phyloP scores from a whole-genome alignment of 805 yeast genomes.

The Huiozyma sinensis region DNA sequence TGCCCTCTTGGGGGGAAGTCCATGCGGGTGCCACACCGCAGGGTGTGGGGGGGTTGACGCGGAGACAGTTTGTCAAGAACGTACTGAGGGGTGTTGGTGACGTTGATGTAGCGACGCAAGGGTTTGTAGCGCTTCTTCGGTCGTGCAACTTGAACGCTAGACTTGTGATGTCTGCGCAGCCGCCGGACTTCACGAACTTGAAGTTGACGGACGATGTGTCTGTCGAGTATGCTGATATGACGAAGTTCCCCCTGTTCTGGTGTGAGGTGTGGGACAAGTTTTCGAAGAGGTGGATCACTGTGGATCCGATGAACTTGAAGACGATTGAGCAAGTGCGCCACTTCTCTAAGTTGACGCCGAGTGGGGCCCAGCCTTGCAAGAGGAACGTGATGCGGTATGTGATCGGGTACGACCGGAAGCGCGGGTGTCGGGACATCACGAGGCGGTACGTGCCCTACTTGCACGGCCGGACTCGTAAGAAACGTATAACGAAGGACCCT shows the following conservation, averaged over 20 bases:
- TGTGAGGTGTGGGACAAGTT: slow-evolving; percentile 84
- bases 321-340: slow-evolving; percentile 53
- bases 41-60: slow-evolving; percentile 21
- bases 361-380: slow-evolving; percentile 17
- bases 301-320: slow-evolving; percentile 66
- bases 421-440: slow-evolving; percentile 72
- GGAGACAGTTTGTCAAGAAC: slow-evolving; percentile 34
- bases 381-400: slow-evolving; percentile 59
- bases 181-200: slow-evolving; percentile 65
- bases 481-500: slow-evolving; percentile 52
- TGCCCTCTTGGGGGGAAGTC: slow-evolving; percentile 40
- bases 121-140: slow-evolving; percentile 68
- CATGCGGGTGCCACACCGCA: slow-evolving; percentile 2
- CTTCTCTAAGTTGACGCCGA: slow-evolving; percentile 58
- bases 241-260: slow-evolving; percentile 73
- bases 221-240: slow-evolving; percentile 5
- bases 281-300: slow-evolving; percentile 65
- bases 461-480: slow-evolving; percentile 67
- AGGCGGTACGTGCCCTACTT: slow-evolving; percentile 62
- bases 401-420: slow-evolving; percentile 59
- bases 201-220: slow-evolving; percentile 3
- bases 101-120: slow-evolving; percentile 74
- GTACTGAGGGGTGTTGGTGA: slow-evolving; percentile 50
- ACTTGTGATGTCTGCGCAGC: slow-evolving; percentile 74
- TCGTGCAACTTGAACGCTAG: slow-evolving; percentile 63